These are phyloP conservation scores for Kandelia obovata DNA, from an alignment of 345 rosid species.

Conservation along the genomic window DNA sequence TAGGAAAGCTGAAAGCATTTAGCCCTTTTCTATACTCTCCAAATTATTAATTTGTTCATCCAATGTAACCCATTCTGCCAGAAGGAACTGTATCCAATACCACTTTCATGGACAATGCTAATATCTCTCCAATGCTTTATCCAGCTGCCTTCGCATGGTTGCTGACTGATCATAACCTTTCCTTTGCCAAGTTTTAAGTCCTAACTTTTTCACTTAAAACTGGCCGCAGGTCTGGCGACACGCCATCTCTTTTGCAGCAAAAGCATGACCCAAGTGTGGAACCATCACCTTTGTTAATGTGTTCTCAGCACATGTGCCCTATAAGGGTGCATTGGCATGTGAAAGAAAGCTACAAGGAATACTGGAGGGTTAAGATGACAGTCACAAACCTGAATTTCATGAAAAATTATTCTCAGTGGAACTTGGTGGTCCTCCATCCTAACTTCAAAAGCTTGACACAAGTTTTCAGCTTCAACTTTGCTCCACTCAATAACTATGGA, in stretches of 20 bases:
- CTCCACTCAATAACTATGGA: conserved; percentile 47
- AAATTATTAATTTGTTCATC: too few relatives aligned
- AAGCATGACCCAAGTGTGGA: conserved; percentile 40
- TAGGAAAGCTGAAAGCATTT: too few relatives aligned
- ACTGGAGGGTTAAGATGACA: conserved; percentile 78
- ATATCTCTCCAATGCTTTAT: too few relatives aligned
- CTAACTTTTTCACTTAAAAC: too few relatives aligned
- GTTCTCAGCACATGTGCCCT: conserved; percentile 76
- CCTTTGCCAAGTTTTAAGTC: too few relatives aligned
- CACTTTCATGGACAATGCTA: too few relatives aligned
- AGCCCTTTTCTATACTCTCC: too few relatives aligned
- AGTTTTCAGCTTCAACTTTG: conserved; percentile 75
- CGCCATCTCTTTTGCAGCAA: conserved; percentile 37
- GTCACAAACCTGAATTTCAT: conserved; percentile 53
- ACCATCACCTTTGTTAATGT: conserved; percentile 42
- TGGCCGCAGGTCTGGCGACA: conserved; percentile 37
- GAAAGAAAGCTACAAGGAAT: conserved; percentile 67
- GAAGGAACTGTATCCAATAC: too few relatives aligned
- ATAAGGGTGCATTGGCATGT: conserved; percentile 82
- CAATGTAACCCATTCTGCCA: too few relatives aligned
- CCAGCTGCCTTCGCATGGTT: too few relatives aligned
- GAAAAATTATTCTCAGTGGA: conserved; percentile 74
- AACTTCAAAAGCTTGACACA: conserved; percentile 50
- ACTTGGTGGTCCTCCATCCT: conserved; percentile 74
- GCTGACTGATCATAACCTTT: too few relatives aligned